phyloP scores from a whole-genome alignment of 768 basidiomycete species.

The Calocybe cyanea region DNA sequence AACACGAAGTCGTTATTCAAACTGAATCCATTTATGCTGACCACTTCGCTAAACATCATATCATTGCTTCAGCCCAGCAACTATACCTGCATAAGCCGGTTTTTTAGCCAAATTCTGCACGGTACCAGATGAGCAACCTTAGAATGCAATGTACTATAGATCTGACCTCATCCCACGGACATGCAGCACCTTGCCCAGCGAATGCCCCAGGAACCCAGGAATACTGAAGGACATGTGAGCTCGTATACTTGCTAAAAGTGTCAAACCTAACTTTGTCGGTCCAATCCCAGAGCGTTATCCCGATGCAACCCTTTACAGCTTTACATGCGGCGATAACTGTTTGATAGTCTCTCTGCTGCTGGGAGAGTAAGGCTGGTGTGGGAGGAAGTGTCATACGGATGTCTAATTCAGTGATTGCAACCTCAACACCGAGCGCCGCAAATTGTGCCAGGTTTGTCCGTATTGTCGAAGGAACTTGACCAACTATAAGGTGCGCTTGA shows the following conservation, averaged over 20 bases:
- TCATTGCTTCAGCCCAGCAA: conserved; percentile 25
- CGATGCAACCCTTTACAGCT: conserved; percentile 35
- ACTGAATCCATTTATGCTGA: too few relatives aligned
- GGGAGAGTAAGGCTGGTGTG: conserved; percentile 42
- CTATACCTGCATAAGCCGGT: conserved; percentile 44
- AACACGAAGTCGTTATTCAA: too few relatives aligned
- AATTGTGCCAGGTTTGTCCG: conserved; percentile 47
- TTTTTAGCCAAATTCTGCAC: conserved; percentile 36
- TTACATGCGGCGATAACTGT: conserved; percentile 52
- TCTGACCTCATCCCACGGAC: conserved; percentile 19
- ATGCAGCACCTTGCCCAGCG: conserved; percentile 33
- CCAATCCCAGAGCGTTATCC: conserved; percentile 45
- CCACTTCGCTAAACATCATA: background rate
- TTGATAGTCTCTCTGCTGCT: conserved; percentile 57
- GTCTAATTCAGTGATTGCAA: conserved; percentile 68
- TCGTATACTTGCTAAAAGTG: background rate
- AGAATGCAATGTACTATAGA: background rate
- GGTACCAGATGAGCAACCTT: background rate
- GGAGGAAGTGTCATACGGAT: conserved; percentile 56
- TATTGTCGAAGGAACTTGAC: conserved; percentile 45
- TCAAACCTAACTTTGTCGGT: conserved; percentile 30
- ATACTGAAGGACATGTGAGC: conserved; percentile 20
- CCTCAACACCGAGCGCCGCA: conserved; percentile 58
- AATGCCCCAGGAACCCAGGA: conserved; percentile 40
- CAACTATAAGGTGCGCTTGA: conserved; percentile 59